A percentile compares a stretch with the other conserved stretches of the same genome.
Conservation (phyloP, 108 stramenopile genomes). For the Cyclostephanos invisitatus region DNA sequence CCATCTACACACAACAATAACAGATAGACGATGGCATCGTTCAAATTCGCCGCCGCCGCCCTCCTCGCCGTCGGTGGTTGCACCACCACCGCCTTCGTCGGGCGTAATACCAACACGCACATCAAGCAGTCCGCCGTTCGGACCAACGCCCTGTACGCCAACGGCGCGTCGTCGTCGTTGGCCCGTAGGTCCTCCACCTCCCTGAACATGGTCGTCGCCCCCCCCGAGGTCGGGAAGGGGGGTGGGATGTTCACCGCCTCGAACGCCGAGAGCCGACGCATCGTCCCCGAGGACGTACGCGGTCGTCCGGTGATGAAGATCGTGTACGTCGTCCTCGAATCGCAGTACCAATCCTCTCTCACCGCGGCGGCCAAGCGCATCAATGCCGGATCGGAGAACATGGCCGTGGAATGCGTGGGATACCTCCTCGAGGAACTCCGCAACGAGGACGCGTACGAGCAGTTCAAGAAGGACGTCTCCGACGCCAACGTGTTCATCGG, state of each 20-base stretch:
- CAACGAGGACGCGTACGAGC: constrained; percentile 83
- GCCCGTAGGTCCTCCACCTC: constrained; percentile 39
- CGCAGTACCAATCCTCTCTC: constrained; percentile 95
- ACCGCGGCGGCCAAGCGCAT: constrained; percentile 94
- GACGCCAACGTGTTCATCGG: constrained; percentile 96
- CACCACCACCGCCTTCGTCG: constrained; percentile 34
- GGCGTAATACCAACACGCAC: background rate
- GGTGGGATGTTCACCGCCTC: constrained; percentile 89
- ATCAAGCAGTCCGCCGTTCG: constrained; percentile 41
- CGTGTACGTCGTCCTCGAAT: constrained; percentile 97
- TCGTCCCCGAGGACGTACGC: constrained; percentile 81
- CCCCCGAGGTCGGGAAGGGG: constrained; percentile 48
- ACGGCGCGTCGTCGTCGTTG: constrained; percentile 10
- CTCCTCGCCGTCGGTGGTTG: constrained; percentile 65
- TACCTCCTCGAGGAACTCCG: constrained; percentile 94
- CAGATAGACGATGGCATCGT: constrained; percentile 58
- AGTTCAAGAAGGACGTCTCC: constrained; percentile 91
- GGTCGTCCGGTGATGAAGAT: constrained; percentile 87
- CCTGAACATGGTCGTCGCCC: constrained; percentile 72
- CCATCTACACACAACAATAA: background rate
- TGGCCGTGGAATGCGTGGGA: constrained; percentile 96
- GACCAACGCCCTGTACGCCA: constrained; percentile 48
- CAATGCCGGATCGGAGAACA: constrained; percentile 91
- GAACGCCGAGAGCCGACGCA: constrained; percentile 87
- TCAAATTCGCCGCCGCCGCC: constrained; percentile 77